Evolutionary conservation across 2,329 filamentous ascomycete genomes (phyloP), one percentile per base, ranked within the genome.

Genomic region (Emergomyces pasteurianus): DNA sequence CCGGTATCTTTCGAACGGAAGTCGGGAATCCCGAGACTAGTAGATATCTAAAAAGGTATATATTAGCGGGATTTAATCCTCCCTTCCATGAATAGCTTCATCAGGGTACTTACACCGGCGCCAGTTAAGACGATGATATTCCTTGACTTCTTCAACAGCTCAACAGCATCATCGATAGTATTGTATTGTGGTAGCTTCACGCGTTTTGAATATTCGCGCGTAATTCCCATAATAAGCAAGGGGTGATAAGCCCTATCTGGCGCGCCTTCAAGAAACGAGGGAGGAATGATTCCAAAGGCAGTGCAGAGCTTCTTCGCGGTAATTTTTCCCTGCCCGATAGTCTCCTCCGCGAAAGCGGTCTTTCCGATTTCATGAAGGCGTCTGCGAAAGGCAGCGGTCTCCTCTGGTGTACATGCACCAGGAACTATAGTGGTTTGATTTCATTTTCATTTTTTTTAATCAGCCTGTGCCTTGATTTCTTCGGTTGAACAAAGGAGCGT

Each of bases 41-140:
- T 99, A 31, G 92, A 96, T 67, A 99, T 97, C 75, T 80, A 63
- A 26, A 53, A 40, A 16, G 21, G 36, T 38, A 23, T 2, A 40
- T 34, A 38, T 31, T 21, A 50, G 65, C 16, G 67, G 62, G 55
- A 57, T 36, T 47, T 36, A 23, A 59, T 26, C 23, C 53, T 52
- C 42, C 23, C 8, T 40, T 38, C 23, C 52, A 26, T 18, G 36
- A 47, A 36, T 36, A 38, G 47, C 18, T 42, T 26, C 47, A 3
- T 38, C n/a, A 57, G 21, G 43, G 47, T 31, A 69, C 77, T 65
- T 75, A 80, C 77, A 66, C 94, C 94, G 21, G 94, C 94, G 58
- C 94, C 94, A 0, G 94, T 97, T 66, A 99, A 83, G 65, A 97
- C 88, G 69, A 99, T 84, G 72, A 99, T 92, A 73, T 96, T 95